Evolutionary conservation across 345 rosid genomes (phyloP), one percentile per base, ranked within the genome.

Genomic region (Sisymbrium altissimum): DNA sequence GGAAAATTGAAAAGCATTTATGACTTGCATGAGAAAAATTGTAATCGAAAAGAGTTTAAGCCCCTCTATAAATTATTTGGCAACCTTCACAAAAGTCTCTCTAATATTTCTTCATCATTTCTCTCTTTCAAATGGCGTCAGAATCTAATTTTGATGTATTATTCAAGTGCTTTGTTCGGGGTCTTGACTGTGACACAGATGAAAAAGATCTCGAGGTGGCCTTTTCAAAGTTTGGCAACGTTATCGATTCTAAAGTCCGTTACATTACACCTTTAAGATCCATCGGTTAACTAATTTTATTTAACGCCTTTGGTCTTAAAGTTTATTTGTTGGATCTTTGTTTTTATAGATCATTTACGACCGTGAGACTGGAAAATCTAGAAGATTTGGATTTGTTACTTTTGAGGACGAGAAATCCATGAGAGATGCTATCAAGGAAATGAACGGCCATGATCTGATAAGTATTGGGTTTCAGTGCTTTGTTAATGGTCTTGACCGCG

Each of bases 121-220:
- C 7, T 57, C 43, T 35, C 4, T 39, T 43, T 43, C 18, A 3
- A 33, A 80, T 86, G 94, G 85, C 89, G 1, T 36, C 94, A 0
- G 1, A 3, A 60, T 88, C 88, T n/a, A n/a, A n/a, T n/a, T n/a
- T n/a, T 6, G 17, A 68, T 9, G 89, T 1, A 9, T 38, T 85
- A 76, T 91, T 0, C 64, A 23, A 87, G 36, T 89, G 95, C 81
- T 91, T 88, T 64, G 88, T 89, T 41, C 86, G 87, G 6, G 95
- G 95, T 67, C 87, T 91, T 0, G 92, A 88, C 0, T 81, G 84
- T 88, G 84, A 83, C 77, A 91, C 91, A 36, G 81, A 75, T 52
- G 92, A 86, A 62, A 59, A 38, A 12, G 55, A 81, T 14, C 82
- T 91, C 0, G 75, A 78, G 27, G 72, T 64, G 3, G 86, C 86